Percentiles rank a stretch among this genome's conserved stretches.
phyloP scores from a whole-genome alignment of 148 eudicot genomes.

The Fagopyrum tataricum region DNA sequence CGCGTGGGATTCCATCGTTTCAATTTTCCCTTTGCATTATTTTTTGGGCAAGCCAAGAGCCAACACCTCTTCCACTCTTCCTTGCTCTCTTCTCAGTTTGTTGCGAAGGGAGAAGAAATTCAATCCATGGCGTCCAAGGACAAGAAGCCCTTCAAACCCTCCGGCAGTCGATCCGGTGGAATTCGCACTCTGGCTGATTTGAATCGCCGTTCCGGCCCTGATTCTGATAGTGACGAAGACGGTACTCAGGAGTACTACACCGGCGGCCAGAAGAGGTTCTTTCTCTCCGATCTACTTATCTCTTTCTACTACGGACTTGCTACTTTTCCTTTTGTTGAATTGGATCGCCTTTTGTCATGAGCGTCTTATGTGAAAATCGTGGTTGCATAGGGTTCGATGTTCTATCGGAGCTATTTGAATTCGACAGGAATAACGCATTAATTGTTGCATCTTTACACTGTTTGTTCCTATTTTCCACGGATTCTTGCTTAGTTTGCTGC shows the following conservation, averaged over 20 bases:
- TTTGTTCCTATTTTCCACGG: too few species aligned
- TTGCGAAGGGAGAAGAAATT: neutral
- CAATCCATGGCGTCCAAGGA: conserved; percentile 40
- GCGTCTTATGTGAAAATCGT: neutral
- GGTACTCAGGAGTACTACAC: conserved; percentile 85
- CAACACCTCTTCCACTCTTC: neutral
- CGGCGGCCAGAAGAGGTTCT: conserved; percentile 86
- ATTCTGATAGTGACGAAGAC: conserved; percentile 76
- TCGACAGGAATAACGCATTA: neutral
- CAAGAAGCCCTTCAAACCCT: conserved; percentile 46
- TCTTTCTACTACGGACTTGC: neutral
- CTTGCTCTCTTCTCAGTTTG: neutral
- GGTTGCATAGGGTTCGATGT: neutral
- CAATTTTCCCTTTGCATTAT: neutral
- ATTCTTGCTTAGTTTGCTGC: neutral
- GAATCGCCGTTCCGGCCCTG: conserved; percentile 25
- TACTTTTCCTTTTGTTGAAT: too few species aligned
- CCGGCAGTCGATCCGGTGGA: conserved; percentile 28
- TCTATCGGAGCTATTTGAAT: neutral
- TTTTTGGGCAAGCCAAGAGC: neutral
- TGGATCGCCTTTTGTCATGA: neutral
- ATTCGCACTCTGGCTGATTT: conserved; percentile 9
- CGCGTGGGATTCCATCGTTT: neutral
- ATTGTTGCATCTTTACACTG: neutral
- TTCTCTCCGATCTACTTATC: neutral